phyloP scores from a whole-genome alignment of 2,329 filamentous ascomycete species.

The Scytalidium lignicola region DNA sequence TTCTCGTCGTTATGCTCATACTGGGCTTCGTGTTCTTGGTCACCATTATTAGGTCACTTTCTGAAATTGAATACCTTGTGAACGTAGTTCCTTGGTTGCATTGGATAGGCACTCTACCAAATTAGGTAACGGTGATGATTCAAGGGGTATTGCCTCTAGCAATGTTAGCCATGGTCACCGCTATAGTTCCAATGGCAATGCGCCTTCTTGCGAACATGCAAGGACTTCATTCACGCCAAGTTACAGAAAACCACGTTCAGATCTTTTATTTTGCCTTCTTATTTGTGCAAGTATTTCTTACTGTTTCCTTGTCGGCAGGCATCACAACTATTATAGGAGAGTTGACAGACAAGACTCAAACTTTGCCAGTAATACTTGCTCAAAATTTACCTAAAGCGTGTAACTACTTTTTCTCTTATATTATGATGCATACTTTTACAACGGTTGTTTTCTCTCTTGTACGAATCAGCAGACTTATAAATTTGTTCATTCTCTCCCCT shows the following conservation, averaged over 20 bases:
- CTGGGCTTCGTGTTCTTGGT: too few species aligned
- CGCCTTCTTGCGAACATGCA: conserved; percentile 11
- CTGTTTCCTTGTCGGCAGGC: conserved; percentile 41
- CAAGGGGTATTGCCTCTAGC: too few species aligned
- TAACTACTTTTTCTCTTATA: conserved; percentile 22
- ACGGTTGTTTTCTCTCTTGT: conserved; percentile 10
- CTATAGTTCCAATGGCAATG: conserved; percentile 6
- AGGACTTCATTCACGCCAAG: conserved; percentile 21
- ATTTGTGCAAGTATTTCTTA: conserved; percentile 64
- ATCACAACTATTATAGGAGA: conserved; percentile 13
- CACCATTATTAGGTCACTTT: too few species aligned
- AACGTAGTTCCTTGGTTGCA: too few species aligned
- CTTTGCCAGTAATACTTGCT: conserved; percentile 9
- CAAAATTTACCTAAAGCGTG: conserved; percentile 16
- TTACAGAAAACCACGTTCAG: conserved; percentile 41
- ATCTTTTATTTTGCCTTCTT: conserved; percentile 66
- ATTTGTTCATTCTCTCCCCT: conserved; percentile 12
- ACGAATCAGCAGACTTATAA: conserved; percentile 7
- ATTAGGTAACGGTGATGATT: too few species aligned
- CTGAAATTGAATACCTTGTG: too few species aligned
- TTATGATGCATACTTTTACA: conserved; percentile 14
- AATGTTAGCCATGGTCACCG: too few species aligned
- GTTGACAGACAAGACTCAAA: conserved; percentile 3
- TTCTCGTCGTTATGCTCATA: too few species aligned
- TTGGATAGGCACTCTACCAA: too few species aligned